A percentile compares a stretch with the other conserved stretches of the same genome.
These are phyloP conservation scores for Botryotinia narcissicola DNA, from an alignment of 2,329 filamentous ascomycete genomes.

Conservation along the genomic window DNA sequence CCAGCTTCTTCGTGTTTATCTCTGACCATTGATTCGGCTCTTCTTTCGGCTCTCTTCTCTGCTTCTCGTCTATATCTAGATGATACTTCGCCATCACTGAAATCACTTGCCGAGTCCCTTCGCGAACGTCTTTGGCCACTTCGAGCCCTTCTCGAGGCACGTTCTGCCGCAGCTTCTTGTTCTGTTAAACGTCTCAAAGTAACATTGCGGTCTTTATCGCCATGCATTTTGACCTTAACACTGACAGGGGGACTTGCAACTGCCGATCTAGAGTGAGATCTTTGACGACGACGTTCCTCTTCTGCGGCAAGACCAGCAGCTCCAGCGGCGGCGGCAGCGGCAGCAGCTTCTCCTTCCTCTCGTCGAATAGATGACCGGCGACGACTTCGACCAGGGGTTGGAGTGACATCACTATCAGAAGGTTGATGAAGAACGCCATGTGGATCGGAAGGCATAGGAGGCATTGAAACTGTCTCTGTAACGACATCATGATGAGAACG, in stretches of 20 bases:
- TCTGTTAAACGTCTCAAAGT: slow-evolving; percentile 61
- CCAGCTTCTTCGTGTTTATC: slow-evolving; percentile 40
- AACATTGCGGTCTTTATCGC: slow-evolving; percentile 59
- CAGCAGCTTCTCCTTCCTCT: slow-evolving; percentile 45
- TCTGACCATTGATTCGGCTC: slow-evolving; percentile 30
- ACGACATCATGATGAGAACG: slow-evolving; percentile 43
- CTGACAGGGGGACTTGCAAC: slow-evolving; percentile 50
- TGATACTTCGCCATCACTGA: slow-evolving; percentile 56
- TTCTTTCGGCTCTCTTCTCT: slow-evolving; percentile 39
- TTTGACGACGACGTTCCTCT: slow-evolving; percentile 42
- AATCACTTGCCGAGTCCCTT: slow-evolving; percentile 53
- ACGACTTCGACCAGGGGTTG: slow-evolving; percentile 39
- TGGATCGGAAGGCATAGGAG: slow-evolving; percentile 53
- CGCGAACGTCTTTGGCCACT: slow-evolving; percentile 43
- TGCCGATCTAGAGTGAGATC: slow-evolving; percentile 27
- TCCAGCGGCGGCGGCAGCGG: slow-evolving; percentile 46
- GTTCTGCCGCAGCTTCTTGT: slow-evolving; percentile 51
- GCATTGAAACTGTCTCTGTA: slow-evolving; percentile 47
- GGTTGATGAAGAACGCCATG: slow-evolving; percentile 44
- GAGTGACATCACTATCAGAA: slow-evolving; percentile 25
- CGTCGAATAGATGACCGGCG: slow-evolving; percentile 49
- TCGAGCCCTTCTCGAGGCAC: slow-evolving; percentile 34
- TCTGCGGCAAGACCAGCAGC: slow-evolving; percentile 49
- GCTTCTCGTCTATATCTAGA: slow-evolving; percentile 53
- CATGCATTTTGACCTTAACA: slow-evolving; percentile 59